phyloP scores from a whole-genome alignment of 371 early-diverging fungal genomes.

The Lichtheimia corymbifera region DNA sequence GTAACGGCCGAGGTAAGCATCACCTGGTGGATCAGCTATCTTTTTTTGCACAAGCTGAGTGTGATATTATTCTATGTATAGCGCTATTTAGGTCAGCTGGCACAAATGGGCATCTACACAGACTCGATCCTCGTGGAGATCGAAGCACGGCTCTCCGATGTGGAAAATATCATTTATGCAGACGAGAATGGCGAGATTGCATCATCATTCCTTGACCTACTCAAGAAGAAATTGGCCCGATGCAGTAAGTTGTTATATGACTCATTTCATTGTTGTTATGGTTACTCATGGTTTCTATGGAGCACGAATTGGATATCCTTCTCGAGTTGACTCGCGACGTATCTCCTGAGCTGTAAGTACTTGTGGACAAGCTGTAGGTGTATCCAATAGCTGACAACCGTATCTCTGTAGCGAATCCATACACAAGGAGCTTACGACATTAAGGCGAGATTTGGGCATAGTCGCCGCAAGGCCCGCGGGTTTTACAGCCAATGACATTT shows the following conservation, averaged over 20 bases:
- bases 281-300: conserved; percentile 18
- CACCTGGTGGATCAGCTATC: too few relatives aligned
- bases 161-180: conserved; percentile 57
- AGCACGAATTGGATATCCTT: conserved; percentile 26
- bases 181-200: conserved; percentile 34
- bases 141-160: conserved; percentile 57
- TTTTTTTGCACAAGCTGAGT: neutral
- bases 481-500: conserved; percentile 49
- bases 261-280: neutral
- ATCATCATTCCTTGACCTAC: conserved; percentile 53
- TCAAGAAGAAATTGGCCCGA: conserved; percentile 55
- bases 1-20: conserved; percentile 72
- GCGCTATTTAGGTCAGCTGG: conserved; percentile 73
- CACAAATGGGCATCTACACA: conserved; percentile 71
- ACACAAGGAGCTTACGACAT: conserved; percentile 63
- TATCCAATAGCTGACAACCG: neutral
- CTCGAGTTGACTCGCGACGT: conserved; percentile 44
- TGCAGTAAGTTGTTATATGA: conserved; percentile 46
- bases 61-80: conserved; percentile 11
- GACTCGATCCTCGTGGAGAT: conserved; percentile 65
- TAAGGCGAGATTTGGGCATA: conserved; percentile 61
- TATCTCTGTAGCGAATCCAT: conserved; percentile 50
- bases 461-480: conserved; percentile 48
- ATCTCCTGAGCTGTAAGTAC: conserved; percentile 39
- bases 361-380: neutral